These are phyloP conservation scores for Dryas drummondii DNA, from an alignment of 306 rosid species.

Conservation along the genomic window DNA sequence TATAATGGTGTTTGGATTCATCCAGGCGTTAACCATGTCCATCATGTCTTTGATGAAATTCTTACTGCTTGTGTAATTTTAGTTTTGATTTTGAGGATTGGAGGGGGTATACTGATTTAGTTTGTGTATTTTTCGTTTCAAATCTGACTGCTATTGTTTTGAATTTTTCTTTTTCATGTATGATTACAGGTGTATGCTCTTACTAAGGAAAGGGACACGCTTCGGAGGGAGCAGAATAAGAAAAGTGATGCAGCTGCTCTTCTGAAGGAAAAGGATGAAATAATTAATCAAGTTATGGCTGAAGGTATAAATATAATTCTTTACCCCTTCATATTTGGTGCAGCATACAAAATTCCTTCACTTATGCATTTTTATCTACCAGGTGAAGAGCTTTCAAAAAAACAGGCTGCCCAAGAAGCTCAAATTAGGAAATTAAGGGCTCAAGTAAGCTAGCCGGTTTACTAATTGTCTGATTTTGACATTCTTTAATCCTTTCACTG, in stretches of 20 bases:
- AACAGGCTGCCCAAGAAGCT: slow-evolving; percentile 96
- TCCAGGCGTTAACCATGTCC: neutral
- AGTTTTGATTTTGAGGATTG: neutral
- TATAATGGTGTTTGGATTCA: slow-evolving; percentile 13
- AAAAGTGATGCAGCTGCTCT: slow-evolving; percentile 98
- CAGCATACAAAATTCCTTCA: neutral
- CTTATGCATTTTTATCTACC: slow-evolving; percentile 32
- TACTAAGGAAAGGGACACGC: slow-evolving; percentile 95
- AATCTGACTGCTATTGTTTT: neutral
- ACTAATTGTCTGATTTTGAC: slow-evolving; percentile 24
- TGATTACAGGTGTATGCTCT: slow-evolving; percentile 83
- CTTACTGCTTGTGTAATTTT: neutral
- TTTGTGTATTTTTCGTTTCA: neutral
- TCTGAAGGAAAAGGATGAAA: slow-evolving; percentile 98
- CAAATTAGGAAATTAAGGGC: slow-evolving; percentile 88
- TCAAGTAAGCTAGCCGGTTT: slow-evolving; percentile 56
- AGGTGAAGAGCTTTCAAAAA: slow-evolving; percentile 99
- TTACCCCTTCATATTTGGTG: neutral
- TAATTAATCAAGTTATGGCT: slow-evolving; percentile 98
- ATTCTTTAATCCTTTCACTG: slow-evolving; percentile 20
- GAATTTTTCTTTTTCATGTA: slow-evolving; percentile 22
- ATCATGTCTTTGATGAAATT: neutral
- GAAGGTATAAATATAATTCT: slow-evolving; percentile 59
- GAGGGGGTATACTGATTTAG: neutral
- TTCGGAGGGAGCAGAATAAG: slow-evolving; percentile 89